These are phyloP conservation scores for Anthracocystis walkeri DNA, from an alignment of 1,284 basidiomycete genomes.

Conservation along the genomic window DNA sequence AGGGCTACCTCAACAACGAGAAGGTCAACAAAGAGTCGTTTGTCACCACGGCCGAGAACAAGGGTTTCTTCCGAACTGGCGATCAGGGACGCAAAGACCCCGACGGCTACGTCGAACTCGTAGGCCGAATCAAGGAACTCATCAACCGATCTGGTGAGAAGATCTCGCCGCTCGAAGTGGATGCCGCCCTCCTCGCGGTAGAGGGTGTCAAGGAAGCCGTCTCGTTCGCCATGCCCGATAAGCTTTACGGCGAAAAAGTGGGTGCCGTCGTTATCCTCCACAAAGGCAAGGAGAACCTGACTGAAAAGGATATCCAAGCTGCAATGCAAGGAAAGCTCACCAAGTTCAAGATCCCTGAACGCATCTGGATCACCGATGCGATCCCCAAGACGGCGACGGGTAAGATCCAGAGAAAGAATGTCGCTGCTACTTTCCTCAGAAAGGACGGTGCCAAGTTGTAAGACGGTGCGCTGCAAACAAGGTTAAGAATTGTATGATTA, in stretches of 20 bases:
- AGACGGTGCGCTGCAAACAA: not conserved
- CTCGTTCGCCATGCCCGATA: slow-evolving; percentile 70
- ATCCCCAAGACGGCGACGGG: slow-evolving; percentile 70
- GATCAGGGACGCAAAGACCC: slow-evolving; percentile 77
- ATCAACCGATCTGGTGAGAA: slow-evolving; percentile 75
- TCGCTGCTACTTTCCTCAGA: slow-evolving; percentile 59
- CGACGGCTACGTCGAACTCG: slow-evolving; percentile 75
- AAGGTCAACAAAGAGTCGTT: slow-evolving; percentile 70
- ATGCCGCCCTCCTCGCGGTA: slow-evolving; percentile 72
- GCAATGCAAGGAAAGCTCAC: slow-evolving; percentile 61
- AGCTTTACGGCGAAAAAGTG: slow-evolving; percentile 69
- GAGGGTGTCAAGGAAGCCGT: slow-evolving; percentile 73
- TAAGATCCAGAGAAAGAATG: slow-evolving; percentile 66
- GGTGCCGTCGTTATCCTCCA: slow-evolving; percentile 69
- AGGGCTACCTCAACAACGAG: slow-evolving; percentile 72
- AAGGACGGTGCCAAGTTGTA: slow-evolving; percentile 53
- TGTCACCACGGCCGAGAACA: slow-evolving; percentile 67
- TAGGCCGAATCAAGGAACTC: slow-evolving; percentile 68
- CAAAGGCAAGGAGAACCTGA: slow-evolving; percentile 29
- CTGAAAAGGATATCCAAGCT: slow-evolving; percentile 59
- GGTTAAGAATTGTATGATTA: too few species aligned
- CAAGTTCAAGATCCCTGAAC: slow-evolving; percentile 70
- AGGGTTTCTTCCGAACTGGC: slow-evolving; percentile 74
- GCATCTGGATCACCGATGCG: slow-evolving; percentile 68
- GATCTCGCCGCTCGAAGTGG: slow-evolving; percentile 77